Base-by-base conservation (phyloP, 495 filamentous ascomycete species). In the Penicillium steckii region DNA sequence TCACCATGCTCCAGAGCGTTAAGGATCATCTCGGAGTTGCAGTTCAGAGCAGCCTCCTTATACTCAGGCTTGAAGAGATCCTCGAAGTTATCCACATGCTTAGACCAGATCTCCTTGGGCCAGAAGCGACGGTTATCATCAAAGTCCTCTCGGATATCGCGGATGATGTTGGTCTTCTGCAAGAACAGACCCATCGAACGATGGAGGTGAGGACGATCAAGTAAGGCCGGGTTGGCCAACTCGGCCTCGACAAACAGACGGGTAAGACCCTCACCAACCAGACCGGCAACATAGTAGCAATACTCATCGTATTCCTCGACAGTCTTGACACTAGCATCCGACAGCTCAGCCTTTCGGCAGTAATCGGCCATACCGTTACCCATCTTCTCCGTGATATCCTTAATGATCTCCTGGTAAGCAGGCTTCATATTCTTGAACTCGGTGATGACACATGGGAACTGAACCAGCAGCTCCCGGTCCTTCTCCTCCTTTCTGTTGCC, bases 351-450 rank as follows among this genome's bases (percentile, higher is more conserved):
- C 62, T 95, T 94, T 37, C 86, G 77, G 52, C 81, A 86, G 67
- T 92, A 97, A 69, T 97, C 94, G 22, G 94, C 94, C 94, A 98
- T 98, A 52, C 94, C 94, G 60, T 97, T 89, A 57, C 92, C 93
- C 94, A 98, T 98, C 73, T 91, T 87, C 56, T 87, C 75, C 10
- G 91, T 88, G 67, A 97, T 97, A 59, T 98, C 95, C 75, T 87
- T 89, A 69, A 98, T 92, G 65, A 97, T 93, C 13, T 70, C 82
- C 63, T 81, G 80, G 71, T 97, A 97, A 35, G 77, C 79, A 48
- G 86, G 84, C 74, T 97, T 94, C 66, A 96, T 77, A 69, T 93
- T 90, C 73, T 85, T 88, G 69, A 91, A 89, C 79, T 98, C 95
- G 42, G 79, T 76, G 50, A 96, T 82, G 54, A 98, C 84, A 57